phyloP scores from a whole-genome alignment of 768 basidiomycete genomes.

The Mycena rosella region DNA sequence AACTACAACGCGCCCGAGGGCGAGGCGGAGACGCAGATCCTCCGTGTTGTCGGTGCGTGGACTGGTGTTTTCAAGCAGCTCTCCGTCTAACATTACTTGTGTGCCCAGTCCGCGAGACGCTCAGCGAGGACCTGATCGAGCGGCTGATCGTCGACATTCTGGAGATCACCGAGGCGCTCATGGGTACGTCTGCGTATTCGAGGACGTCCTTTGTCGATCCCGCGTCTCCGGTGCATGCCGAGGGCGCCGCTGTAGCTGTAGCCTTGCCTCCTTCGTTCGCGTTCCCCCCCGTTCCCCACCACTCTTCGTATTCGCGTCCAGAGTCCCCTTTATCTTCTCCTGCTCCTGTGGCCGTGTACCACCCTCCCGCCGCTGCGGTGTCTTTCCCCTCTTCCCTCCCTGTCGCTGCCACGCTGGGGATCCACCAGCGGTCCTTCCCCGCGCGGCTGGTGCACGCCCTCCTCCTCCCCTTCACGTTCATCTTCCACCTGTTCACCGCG shows the following conservation, averaged over 20 bases:
- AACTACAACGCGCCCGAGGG: conserved; percentile 69
- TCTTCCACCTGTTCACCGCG: conserved; percentile 27
- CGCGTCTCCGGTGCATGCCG: conserved; percentile 5
- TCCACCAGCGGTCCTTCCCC: conserved; percentile 9
- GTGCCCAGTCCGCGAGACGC: conserved; percentile 62
- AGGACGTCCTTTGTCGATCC: conserved; percentile 28
- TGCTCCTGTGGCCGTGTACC: not conserved
- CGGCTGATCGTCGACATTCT: conserved; percentile 65
- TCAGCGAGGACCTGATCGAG: conserved; percentile 66
- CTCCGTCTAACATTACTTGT: conserved; percentile 44
- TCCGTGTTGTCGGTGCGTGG: conserved; percentile 65
- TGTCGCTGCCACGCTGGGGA: conserved; percentile 7
- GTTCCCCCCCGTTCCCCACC: conserved; percentile 21
- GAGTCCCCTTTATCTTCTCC: conserved; percentile 2
- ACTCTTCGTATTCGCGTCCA: conserved; percentile 24
- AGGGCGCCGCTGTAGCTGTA: not conserved
- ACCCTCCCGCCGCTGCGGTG: not conserved
- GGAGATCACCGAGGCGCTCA: conserved; percentile 60
- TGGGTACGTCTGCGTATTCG: conserved; percentile 50
- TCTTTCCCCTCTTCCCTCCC: conserved; percentile 14
- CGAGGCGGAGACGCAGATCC: conserved; percentile 66
- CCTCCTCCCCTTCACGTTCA: conserved; percentile 29
- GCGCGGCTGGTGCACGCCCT: conserved; percentile 24
- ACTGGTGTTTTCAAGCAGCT: conserved; percentile 31
- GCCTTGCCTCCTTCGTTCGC: conserved; percentile 23